These are phyloP conservation scores for Zea mays DNA, from an alignment of 176 grass and related monocot species.

Conservation along the genomic window DNA sequence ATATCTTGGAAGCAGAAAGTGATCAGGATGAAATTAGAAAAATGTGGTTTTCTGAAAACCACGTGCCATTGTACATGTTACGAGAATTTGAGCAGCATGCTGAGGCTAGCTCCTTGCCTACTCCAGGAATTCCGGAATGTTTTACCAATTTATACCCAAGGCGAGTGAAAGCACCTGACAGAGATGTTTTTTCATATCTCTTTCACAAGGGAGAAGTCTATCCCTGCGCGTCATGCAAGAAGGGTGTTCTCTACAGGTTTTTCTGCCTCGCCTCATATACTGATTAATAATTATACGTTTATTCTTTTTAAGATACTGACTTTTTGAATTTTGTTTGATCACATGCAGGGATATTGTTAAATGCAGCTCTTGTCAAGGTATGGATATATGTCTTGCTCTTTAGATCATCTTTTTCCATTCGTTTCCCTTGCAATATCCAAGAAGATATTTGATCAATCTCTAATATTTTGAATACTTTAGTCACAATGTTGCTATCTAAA, in stretches of 20 bases:
- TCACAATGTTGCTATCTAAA: conserved; percentile 42
- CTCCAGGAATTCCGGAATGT: conserved; percentile 31
- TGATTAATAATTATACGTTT: conserved; percentile 13
- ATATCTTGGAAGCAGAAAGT: conserved; percentile 77
- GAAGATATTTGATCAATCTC: conserved; percentile 17
- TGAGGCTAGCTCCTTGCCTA: conserved; percentile 39
- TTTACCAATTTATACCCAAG: conserved; percentile 49
- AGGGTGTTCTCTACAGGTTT: conserved; percentile 74
- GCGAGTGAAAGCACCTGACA: conserved; percentile 34
- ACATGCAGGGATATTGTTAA: conserved; percentile 63
- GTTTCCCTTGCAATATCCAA: background rate
- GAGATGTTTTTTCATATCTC: conserved; percentile 77
- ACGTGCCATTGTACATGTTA: conserved; percentile 81
- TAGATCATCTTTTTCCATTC: background rate
- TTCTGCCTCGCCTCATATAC: conserved; percentile 27
- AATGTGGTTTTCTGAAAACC: conserved; percentile 87
- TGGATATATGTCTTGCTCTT: conserved; percentile 25
- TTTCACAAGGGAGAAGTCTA: conserved; percentile 63
- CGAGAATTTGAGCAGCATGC: conserved; percentile 74
- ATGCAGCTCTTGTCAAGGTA: conserved; percentile 92
- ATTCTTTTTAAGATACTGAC: conserved; percentile 30
- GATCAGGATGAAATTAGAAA: conserved; percentile 54
- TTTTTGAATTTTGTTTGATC: conserved; percentile 44
- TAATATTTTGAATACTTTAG: conserved; percentile 15
- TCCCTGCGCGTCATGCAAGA: conserved; percentile 80